Percentiles rank a stretch among this genome's conserved stretches.
phyloP scores from a whole-genome alignment of 768 basidiomycete genomes.

The Tricholomella constricta region DNA sequence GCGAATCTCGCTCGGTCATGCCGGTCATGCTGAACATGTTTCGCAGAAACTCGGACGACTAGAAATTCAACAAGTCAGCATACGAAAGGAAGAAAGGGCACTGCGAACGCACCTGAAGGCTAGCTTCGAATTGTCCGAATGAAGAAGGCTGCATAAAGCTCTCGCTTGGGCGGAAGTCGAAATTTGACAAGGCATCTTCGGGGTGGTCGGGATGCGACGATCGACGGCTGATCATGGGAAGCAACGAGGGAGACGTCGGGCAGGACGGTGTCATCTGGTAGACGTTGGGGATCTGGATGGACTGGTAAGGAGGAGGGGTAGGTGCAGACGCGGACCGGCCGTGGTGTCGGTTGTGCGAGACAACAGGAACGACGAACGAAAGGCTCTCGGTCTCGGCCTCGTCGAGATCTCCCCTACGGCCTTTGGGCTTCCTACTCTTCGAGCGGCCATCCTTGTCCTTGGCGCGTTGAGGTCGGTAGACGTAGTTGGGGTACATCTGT shows the following conservation, averaged over 20 bases:
- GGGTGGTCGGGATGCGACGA: conserved; percentile 53
- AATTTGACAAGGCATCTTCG: conserved; percentile 44
- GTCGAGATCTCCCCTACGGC: conserved; percentile 28
- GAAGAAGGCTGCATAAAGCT: conserved; percentile 36
- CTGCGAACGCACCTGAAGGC: conserved; percentile 39
- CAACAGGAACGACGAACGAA: conserved; percentile 41
- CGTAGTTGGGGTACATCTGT: conserved; percentile 73
- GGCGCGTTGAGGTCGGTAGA: conserved; percentile 72
- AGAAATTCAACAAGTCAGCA: conserved; percentile 11
- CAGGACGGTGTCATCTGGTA: conserved; percentile 56
- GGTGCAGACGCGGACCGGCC: conserved; percentile 56
- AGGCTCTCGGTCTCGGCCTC: conserved; percentile 44
- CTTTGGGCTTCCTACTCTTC: conserved; percentile 44
- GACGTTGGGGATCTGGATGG: conserved; percentile 69
- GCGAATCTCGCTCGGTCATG: conserved; percentile 21
- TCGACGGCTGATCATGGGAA: conserved; percentile 63
- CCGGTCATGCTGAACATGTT: conserved; percentile 43
- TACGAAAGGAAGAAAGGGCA: conserved; percentile 9
- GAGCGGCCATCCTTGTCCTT: conserved; percentile 57
- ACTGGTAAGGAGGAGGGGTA: conserved; percentile 67
- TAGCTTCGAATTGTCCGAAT: conserved; percentile 47
- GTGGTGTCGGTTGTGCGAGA: conserved; percentile 29
- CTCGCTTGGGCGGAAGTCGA: conserved; percentile 57
- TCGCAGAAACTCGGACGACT: conserved; percentile 54
- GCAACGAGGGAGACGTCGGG: conserved; percentile 60